Conservation (phyloP, 257 asterid genomes). For the Solanum medicagineum region DNA sequence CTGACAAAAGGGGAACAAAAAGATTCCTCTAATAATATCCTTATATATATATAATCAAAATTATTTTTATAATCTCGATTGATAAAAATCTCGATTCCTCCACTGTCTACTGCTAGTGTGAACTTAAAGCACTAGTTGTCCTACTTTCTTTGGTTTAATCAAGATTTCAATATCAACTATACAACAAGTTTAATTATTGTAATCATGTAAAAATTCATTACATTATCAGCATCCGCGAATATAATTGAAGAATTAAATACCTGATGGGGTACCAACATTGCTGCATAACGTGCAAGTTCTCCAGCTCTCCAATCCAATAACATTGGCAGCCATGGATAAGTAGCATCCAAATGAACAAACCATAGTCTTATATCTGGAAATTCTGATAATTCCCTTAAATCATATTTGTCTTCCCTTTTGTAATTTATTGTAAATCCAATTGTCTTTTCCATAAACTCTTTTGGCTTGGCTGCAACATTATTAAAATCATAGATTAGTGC, state of each 20-base stretch:
- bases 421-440: constrained; percentile 72
- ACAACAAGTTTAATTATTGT: neutral
- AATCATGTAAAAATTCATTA: neutral
- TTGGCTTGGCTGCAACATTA: constrained; percentile 26
- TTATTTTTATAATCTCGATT: neutral
- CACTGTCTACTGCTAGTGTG: neutral
- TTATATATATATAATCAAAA: neutral
- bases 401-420: constrained; percentile 49
- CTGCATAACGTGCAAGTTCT: constrained; percentile 87
- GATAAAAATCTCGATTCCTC: neutral
- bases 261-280: constrained; percentile 94
- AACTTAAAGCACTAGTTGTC: neutral
- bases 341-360: constrained; percentile 63
- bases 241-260: constrained; percentile 8
- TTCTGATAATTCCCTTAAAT: constrained; percentile 71
- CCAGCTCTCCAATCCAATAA: constrained; percentile 87
- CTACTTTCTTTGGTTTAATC: neutral
- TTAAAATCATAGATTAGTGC: neutral
- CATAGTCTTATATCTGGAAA: constrained; percentile 80
- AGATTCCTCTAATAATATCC: neutral
- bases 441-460: constrained; percentile 49
- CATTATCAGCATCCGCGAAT: neutral
- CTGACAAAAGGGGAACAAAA: too few relatives aligned
- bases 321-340: constrained; percentile 86
- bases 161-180: neutral